Conservation (phyloP, 2,329 filamentous ascomycete genomes). For the Alternaria solani region DNA sequence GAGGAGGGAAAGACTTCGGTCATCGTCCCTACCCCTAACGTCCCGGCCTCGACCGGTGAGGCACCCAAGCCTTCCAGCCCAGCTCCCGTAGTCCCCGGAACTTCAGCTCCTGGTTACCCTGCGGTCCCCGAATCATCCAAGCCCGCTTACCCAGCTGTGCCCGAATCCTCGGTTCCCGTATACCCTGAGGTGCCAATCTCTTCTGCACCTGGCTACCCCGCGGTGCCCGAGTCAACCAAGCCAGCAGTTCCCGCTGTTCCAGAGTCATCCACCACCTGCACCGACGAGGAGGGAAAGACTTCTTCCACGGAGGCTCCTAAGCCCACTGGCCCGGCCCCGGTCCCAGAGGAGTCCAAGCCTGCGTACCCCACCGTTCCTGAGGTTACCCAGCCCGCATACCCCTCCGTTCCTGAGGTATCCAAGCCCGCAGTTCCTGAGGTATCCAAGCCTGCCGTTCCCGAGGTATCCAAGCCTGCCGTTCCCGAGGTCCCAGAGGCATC, state of each 20-base stretch:
- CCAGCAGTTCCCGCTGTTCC: constrained; percentile 12
- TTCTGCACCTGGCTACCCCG: constrained; percentile 12
- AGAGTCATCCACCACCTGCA: constrained; percentile 67
- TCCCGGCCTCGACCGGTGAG: constrained; percentile 23
- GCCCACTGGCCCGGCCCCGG: neutral
- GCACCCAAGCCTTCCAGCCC: constrained; percentile 17
- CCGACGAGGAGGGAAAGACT: constrained; percentile 66
- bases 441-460: constrained; percentile 9
- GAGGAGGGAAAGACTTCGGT: constrained; percentile 67
- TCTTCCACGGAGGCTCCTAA: constrained; percentile 8
- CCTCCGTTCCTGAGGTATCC: constrained; percentile 7
- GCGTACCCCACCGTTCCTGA: neutral
- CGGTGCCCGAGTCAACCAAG: constrained; percentile 8
- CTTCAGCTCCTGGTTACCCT: constrained; percentile 27
- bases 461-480: constrained; percentile 24
- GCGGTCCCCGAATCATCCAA: constrained; percentile 27
- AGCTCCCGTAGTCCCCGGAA: constrained; percentile 9
- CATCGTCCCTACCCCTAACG: constrained; percentile 50
- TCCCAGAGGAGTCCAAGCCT: constrained; percentile 8
- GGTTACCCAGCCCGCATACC: neutral
- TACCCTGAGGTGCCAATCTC: constrained; percentile 12
- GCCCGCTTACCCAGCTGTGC: constrained; percentile 31
- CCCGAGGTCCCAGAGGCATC: constrained; percentile 4
- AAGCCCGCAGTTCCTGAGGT: constrained; percentile 6
- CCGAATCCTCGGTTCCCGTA: constrained; percentile 32